Evolutionary conservation across 2,329 filamentous ascomycete species (phyloP).

Genomic region (Akanthomyces uredinophilus): DNA sequence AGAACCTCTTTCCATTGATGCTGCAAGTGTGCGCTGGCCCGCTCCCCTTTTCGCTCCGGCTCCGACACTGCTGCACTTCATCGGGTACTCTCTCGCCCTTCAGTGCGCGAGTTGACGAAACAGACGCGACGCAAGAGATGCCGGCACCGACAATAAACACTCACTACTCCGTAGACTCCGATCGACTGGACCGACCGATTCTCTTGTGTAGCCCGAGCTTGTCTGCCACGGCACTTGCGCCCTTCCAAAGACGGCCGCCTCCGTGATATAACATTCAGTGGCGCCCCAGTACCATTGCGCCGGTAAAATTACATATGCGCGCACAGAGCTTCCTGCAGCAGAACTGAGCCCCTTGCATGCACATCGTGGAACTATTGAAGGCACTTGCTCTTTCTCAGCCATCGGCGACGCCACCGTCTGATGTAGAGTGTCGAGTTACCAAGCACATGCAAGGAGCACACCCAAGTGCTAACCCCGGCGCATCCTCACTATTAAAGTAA

Average conservation of each 20-base stretch:
- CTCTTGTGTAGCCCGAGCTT: background rate
- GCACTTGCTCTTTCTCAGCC: background rate
- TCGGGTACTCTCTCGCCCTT: background rate
- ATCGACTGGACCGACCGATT: no score
- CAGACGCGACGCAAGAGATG: no score
- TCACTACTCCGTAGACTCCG: no score
- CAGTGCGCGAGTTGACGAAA: background rate
- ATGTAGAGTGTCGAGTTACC: background rate
- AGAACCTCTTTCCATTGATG: no score
- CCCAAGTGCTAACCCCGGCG: no score
- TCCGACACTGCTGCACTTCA: background rate
- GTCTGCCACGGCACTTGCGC: no score
- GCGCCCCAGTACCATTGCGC: background rate
- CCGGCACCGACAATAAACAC: no score
- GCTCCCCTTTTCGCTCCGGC: background rate
- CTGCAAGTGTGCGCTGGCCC: no score
- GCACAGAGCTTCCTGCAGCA: background rate
- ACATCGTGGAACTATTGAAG: background rate
- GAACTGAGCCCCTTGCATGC: background rate
- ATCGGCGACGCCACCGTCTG: conserved; percentile 9
- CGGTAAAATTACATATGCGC: background rate
- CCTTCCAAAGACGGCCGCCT: no score
- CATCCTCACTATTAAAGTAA: no score
- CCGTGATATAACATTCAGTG: background rate
- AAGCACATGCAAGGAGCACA: no score